These are phyloP conservation scores for Penicillium vulpinum DNA, from an alignment of 2,329 filamentous ascomycete genomes.

Conservation along the genomic window DNA sequence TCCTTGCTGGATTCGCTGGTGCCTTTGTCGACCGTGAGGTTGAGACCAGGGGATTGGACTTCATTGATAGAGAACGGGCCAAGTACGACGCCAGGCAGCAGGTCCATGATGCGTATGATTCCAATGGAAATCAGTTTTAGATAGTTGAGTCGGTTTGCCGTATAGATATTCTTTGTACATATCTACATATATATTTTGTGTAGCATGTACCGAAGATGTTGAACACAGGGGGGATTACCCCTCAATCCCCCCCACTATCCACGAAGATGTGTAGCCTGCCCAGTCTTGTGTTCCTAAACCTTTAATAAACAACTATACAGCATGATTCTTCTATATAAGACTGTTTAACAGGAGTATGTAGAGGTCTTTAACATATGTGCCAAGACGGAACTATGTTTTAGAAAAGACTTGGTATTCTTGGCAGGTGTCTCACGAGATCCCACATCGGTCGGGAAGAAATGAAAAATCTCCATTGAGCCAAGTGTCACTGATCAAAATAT, in stretches of 20 bases:
- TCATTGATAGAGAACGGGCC: constrained; percentile 59
- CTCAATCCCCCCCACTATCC: background rate
- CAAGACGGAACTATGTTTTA: background rate
- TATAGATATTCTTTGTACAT: too few relatives aligned
- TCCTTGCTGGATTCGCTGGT: constrained; percentile 71
- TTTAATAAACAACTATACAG: too few relatives aligned
- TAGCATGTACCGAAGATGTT: background rate
- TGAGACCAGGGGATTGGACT: constrained; percentile 66
- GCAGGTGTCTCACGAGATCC: background rate
- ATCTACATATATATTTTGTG: background rate
- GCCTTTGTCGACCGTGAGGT: constrained; percentile 75
- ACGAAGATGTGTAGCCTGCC: background rate
- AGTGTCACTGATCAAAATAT: background rate
- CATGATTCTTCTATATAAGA: background rate
- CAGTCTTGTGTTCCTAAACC: background rate
- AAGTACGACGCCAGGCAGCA: constrained; percentile 54
- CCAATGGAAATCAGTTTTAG: background rate
- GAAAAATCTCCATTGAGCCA: background rate
- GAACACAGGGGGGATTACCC: background rate
- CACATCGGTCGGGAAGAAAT: background rate
- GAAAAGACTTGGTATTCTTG: constrained; percentile 6
- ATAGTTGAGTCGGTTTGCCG: too few relatives aligned
- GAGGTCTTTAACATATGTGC: background rate
- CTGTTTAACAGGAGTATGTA: background rate
- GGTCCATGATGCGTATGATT: background rate